These are phyloP conservation scores for Crithidia fasciculata DNA, from an alignment of 208 protist genomes.

Conservation along the genomic window DNA sequence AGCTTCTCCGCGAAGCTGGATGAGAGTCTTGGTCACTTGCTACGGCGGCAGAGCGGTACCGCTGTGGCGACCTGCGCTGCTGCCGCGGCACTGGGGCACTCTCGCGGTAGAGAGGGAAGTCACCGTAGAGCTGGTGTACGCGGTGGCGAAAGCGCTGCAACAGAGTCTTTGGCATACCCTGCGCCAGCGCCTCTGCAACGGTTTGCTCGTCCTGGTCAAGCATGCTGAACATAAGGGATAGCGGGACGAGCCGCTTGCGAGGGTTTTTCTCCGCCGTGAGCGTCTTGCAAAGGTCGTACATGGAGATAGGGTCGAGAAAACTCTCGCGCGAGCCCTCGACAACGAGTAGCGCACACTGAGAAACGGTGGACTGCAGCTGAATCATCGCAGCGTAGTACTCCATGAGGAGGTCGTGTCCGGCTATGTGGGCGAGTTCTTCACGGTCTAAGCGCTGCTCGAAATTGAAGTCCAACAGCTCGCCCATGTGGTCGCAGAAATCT, in stretches of 20 bases:
- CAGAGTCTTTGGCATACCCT: slow-evolving; percentile 59
- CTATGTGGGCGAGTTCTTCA: slow-evolving; percentile 30
- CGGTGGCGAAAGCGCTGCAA: slow-evolving; percentile 74
- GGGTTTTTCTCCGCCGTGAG: slow-evolving; percentile 72
- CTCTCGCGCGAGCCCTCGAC: slow-evolving; percentile 83
- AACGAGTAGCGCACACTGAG: slow-evolving; percentile 66
- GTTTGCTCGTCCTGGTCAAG: slow-evolving; percentile 86
- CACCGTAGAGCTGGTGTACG: slow-evolving; percentile 69
- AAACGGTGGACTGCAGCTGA: slow-evolving; percentile 60
- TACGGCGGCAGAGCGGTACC: slow-evolving; percentile 32
- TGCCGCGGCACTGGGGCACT: background rate
- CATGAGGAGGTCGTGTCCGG: slow-evolving; percentile 28
- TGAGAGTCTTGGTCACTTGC: slow-evolving; percentile 31
- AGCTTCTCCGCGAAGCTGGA: slow-evolving; percentile 19
- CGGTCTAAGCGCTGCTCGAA: slow-evolving; percentile 43
- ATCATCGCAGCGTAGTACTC: slow-evolving; percentile 54
- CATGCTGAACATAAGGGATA: slow-evolving; percentile 85
- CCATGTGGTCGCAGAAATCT: slow-evolving; percentile 80
- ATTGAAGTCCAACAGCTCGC: slow-evolving; percentile 57
- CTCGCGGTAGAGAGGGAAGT: slow-evolving; percentile 34
- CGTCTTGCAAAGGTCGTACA: slow-evolving; percentile 75
- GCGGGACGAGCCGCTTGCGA: slow-evolving; percentile 69
- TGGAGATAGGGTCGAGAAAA: slow-evolving; percentile 79
- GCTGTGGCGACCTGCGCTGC: slow-evolving; percentile 27
- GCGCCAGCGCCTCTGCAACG: slow-evolving; percentile 59